Base-by-base conservation (phyloP, 2,329 filamentous ascomycete species). In the Colletotrichum sp. region DNA sequence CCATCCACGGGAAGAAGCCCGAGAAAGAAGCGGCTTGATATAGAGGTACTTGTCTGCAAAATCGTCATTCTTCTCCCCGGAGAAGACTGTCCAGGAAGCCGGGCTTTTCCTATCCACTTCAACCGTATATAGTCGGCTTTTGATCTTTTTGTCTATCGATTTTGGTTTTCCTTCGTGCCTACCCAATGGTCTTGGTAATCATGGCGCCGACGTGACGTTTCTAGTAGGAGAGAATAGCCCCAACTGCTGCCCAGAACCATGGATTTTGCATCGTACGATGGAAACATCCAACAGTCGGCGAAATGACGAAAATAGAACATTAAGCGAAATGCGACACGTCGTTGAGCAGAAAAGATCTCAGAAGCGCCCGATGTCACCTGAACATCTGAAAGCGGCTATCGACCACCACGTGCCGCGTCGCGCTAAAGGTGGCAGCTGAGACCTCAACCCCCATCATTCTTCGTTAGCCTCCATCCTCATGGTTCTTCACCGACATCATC, bases 341-440 rank as follows among this genome's bases (percentile, higher is more conserved):
- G 18, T 13, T n/a, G 0, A 10, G 28, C 5, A 59, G n/a, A 30
- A 6, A 28, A 26, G n/a, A 28, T 49, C 15, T 65, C 24, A 49
- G 63, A 21, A 65, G 63, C 24, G 7, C 44, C 49, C 49, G 32
- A 57, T 68, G 66, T 68, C 66, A 68, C 66, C 57, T 68, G 66
- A 10, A 16, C 66, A 59, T 34, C 66, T 39, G 30, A 67, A 72
- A 75, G 32, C 72, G 72, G 72, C 49, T n/a, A 44, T 55, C n/a
- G 39, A 21, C 18, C 64, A 59, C 72, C 18, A 44, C 55, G 52
- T 72, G 68, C 68, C 68, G 39, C 62, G 44, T 55, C 52, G 62
- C 72, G 69, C 72, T 75, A 72, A 34, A 21, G 39, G 5, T 28
- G 49, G 44, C 60, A 71, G 71, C 67, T 70, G 59, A 74, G 71